Conservation (phyloP, 2,329 filamentous ascomycete species). For the Colletotrichum higginsianum region DNA sequence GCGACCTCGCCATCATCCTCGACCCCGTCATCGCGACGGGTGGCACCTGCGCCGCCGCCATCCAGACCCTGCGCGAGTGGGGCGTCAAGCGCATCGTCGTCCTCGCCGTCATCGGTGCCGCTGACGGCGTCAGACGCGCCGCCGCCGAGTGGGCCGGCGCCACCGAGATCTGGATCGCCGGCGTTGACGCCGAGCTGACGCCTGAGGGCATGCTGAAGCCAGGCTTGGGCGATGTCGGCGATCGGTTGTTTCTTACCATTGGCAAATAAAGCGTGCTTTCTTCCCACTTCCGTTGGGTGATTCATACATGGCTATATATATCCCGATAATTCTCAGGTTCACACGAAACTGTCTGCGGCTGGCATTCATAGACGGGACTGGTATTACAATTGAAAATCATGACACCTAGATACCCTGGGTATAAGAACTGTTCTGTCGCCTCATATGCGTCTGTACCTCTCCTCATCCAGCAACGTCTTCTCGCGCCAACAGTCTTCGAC, state of each 20-base stretch:
- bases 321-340: too few relatives aligned
- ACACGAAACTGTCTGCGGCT: too few relatives aligned
- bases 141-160: constrained; percentile 84
- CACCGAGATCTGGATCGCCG: constrained; percentile 86
- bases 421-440: constrained; percentile 24
- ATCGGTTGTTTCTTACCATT: constrained; percentile 89
- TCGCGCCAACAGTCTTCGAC: constrained; percentile 85
- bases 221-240: constrained; percentile 90
- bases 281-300: background rate
- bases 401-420: constrained; percentile 5
- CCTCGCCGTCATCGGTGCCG: constrained; percentile 80
- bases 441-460: constrained; percentile 62
- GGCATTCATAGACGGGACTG: constrained; percentile 16
- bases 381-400: constrained; percentile 30
- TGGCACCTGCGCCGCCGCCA: constrained; percentile 89
- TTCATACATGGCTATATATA: too few relatives aligned
- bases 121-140: constrained; percentile 78
- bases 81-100: constrained; percentile 87
- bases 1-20: constrained; percentile 82
- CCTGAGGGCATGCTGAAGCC: constrained; percentile 91
- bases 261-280: constrained; percentile 74
- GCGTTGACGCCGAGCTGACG: constrained; percentile 81
- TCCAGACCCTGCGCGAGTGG: constrained; percentile 92
- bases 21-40: constrained; percentile 97
- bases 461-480: constrained; percentile 84